Evolutionary conservation across 2,329 filamentous ascomycete species (phyloP).

Genomic region (Aspergillus eucalypticola): DNA sequence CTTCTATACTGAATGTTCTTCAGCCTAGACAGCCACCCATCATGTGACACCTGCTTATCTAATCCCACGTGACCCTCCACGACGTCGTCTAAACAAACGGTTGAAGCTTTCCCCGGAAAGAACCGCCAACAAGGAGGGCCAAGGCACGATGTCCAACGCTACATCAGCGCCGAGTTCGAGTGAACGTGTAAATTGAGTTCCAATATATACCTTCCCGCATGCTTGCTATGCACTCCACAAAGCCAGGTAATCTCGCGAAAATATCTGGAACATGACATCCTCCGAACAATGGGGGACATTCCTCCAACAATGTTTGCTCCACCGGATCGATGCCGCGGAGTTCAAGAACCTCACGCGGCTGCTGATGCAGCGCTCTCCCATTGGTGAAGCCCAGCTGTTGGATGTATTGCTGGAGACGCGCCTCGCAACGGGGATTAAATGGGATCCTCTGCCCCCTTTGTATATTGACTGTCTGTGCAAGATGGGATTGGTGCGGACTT

Average conservation of each 20-base stretch:
- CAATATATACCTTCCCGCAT: background rate
- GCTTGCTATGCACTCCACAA: slow-evolving; percentile 11
- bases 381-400: slow-evolving; percentile 35
- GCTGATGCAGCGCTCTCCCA: slow-evolving; percentile 32
- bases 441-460: slow-evolving; percentile 46
- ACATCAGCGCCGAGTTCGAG: background rate
- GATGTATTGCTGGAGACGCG: slow-evolving; percentile 40
- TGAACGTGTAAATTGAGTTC: slow-evolving; percentile 8
- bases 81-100: slow-evolving; percentile 12
- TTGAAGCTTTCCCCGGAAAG: slow-evolving; percentile 9
- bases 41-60: slow-evolving; percentile 11
- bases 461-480: slow-evolving; percentile 44
- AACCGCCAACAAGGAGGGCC: slow-evolving; percentile 2
- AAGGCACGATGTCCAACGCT: slow-evolving; percentile 16
- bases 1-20: too few relatives aligned
- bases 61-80: slow-evolving; percentile 8
- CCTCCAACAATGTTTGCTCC: slow-evolving; percentile 38
- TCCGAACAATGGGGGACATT: slow-evolving; percentile 41
- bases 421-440: slow-evolving; percentile 34
- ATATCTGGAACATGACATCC: slow-evolving; percentile 26
- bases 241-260: background rate
- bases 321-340: slow-evolving; percentile 40
- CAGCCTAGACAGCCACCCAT: background rate
- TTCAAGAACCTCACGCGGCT: slow-evolving; percentile 41
- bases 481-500: slow-evolving; percentile 34